These are phyloP conservation scores for Dictyostelium firmibasis DNA, from an alignment of 78 protist genomes.

Conservation along the genomic window DNA sequence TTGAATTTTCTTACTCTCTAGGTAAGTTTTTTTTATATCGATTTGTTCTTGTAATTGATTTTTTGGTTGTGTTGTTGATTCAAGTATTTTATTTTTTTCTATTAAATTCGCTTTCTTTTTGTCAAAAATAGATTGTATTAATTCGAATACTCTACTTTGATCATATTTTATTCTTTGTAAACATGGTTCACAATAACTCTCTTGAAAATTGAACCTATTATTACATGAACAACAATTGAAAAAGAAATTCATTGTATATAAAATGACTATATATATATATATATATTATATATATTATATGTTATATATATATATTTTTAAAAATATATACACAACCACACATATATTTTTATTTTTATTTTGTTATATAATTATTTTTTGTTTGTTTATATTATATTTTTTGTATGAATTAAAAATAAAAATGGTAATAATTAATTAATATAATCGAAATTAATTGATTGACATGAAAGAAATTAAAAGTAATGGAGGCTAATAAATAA, in stretches of 20 bases:
- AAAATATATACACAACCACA: background rate
- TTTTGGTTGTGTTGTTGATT: background rate
- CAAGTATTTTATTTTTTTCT: background rate
- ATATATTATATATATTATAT: background rate
- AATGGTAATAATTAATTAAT: background rate
- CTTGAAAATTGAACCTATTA: slow-evolving; percentile 40
- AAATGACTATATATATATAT: background rate
- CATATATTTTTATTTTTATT: background rate
- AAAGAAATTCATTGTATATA: slow-evolving; percentile 30
- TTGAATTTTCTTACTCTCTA: background rate
- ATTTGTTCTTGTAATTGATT: background rate
- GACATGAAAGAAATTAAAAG: no score
- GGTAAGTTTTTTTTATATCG: background rate
- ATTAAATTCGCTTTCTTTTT: background rate
- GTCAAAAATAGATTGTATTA: slow-evolving; percentile 5
- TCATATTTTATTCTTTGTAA: slow-evolving; percentile 5
- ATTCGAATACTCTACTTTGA: slow-evolving; percentile 32
- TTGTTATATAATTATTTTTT: background rate
- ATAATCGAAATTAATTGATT: no score
- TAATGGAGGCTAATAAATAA: no score
- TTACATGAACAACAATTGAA: slow-evolving; percentile 54
- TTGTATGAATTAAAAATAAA: background rate
- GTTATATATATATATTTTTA: background rate
- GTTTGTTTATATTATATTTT: background rate
- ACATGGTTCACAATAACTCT: slow-evolving; percentile 46